Base-by-base conservation (phyloP, 2,329 filamentous ascomycete genomes). In the Coniochaeta sp. region DNA sequence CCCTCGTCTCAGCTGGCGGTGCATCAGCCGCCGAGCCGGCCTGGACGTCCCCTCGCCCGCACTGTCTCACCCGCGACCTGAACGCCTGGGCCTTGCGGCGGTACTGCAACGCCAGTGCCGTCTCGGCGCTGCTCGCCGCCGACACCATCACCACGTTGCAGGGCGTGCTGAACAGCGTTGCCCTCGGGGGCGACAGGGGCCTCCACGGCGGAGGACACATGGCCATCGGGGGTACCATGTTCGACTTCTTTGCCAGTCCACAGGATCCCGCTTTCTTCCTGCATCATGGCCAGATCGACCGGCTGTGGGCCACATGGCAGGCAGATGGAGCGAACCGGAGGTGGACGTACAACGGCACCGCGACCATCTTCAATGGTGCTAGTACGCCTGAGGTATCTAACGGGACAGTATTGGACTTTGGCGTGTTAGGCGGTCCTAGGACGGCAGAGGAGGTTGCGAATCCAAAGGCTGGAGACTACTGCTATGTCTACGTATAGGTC, bases 221-320 rank as follows among this genome's bases (percentile, higher is more conserved):
- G 54, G 22, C 59, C n/a, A 16, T 62, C 8, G 62, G 62, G 14
- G 59, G 55, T 47, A 58, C 31, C 14, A 52, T 38, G 14, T 36
- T 36, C 14, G 60, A 59, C 38, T 56, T 60, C 36, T 59, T 60
- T 55, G 31, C 40, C 12, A 54, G 54, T 14, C 36, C 58, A n/a
- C 58, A 60, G 34, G 73, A 74, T 43, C 73, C 73, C 33, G 68
- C 61, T 6, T 75, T 74, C 60, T 75, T 68, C 58, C 59, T 74
- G 0, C 72, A 73, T 34, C 71, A 75, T 61, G 61, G 63, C 12
- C 69, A 70, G 65, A 60, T 72, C 4, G 65, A 67, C 62, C 62
- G 64, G 11, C 57, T 64, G 8, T 66, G 65, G 65, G 61, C 60
- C 61, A 61, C 65, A 40, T 67, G 64, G 65, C 67, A 69, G 60